Conservation (phyloP, 805 yeast genomes). For the Zygosaccharomyces bailii region DNA sequence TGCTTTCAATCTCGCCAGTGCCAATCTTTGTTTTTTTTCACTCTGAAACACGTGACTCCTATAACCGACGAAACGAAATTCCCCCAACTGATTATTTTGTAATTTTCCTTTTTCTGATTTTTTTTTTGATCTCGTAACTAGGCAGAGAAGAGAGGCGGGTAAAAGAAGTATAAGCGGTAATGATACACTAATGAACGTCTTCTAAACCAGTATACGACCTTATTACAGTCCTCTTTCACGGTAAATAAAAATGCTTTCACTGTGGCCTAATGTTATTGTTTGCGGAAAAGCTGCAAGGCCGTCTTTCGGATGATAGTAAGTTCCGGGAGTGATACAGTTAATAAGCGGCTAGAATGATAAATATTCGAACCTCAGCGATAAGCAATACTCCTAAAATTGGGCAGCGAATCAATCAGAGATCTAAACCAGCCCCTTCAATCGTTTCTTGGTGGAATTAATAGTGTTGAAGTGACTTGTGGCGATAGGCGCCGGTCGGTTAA, state of each 20-base stretch:
- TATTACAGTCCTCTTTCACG: background rate
- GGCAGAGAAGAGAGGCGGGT: background rate
- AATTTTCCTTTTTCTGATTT: no score
- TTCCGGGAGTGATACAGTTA: no score
- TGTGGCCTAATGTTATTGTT: no score
- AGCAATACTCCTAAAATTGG: background rate
- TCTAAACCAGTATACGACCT: background rate
- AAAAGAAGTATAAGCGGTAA: background rate
- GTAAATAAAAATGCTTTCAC: no score
- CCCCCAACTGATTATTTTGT: background rate
- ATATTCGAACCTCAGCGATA: background rate
- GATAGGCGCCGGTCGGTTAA: constrained; percentile 2
- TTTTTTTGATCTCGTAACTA: background rate
- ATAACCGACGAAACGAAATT: background rate
- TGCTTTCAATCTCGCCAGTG: background rate
- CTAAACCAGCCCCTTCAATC: background rate
- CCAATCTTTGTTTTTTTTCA: background rate
- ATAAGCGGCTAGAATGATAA: background rate
- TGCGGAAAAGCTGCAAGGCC: no score
- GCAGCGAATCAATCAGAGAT: background rate
- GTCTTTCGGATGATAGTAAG: no score
- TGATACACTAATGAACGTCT: background rate
- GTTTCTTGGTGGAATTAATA: background rate
- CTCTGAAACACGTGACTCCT: background rate
- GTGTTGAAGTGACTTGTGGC: background rate